A percentile compares a stretch with the other conserved stretches of the same genome.
These are phyloP conservation scores for Tylopilus felleus DNA, from an alignment of 768 basidiomycete species.

Conservation along the genomic window DNA sequence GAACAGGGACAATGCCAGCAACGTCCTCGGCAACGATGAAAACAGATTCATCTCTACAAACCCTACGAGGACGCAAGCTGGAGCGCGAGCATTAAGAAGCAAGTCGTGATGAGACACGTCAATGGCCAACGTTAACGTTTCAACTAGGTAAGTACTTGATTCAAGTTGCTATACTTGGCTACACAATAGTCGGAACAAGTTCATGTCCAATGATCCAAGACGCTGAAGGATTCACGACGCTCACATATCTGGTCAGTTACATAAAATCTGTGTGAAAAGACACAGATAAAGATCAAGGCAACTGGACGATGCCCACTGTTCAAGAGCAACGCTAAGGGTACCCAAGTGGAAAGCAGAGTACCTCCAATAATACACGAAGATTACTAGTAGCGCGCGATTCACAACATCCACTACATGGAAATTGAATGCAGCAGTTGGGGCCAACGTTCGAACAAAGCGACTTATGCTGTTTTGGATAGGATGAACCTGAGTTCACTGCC, in stretches of 20 bases:
- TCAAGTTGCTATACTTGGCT: not conserved
- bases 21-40: conserved; percentile 11
- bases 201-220: not conserved
- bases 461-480: not conserved
- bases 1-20: conserved; percentile 35
- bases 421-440: not conserved
- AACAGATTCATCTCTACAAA: conserved; percentile 5
- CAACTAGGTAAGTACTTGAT: not conserved
- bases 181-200: not conserved
- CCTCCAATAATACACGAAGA: too few relatives aligned
- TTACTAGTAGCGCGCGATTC: not conserved
- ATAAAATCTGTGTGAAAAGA: too few relatives aligned
- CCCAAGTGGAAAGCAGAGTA: not conserved
- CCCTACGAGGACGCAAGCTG: not conserved
- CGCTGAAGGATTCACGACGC: too few relatives aligned
- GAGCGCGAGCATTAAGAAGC: conserved; percentile 9
- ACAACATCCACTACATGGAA: not conserved
- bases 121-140: not conserved
- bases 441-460: not conserved
- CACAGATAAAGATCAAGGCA: too few relatives aligned
- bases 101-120: conserved; percentile 8
- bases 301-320: too few relatives aligned
- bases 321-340: not conserved
- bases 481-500: not conserved
- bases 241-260: too few relatives aligned